These are phyloP conservation scores for Rhizomucor pusillus DNA, from an alignment of 371 early-diverging fungal species.

Conservation along the genomic window DNA sequence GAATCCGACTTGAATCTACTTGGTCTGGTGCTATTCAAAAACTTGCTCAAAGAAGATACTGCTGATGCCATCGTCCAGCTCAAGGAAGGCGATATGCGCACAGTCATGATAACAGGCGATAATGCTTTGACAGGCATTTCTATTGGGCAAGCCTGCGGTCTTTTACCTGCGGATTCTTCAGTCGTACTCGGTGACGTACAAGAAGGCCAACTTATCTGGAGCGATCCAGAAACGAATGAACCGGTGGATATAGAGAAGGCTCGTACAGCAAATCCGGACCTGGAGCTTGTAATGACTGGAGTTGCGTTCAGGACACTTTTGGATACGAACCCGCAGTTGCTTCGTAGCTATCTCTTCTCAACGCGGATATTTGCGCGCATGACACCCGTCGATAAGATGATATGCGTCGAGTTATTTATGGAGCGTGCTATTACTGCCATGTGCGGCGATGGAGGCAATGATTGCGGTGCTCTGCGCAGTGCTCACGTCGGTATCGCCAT, in stretches of 20 bases:
- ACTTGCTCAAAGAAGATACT: slow-evolving; percentile 78
- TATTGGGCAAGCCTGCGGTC: slow-evolving; percentile 54
- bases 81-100: slow-evolving; percentile 70
- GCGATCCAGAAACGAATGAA: slow-evolving; percentile 20
- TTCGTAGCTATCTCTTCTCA: slow-evolving; percentile 41
- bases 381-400: slow-evolving; percentile 70
- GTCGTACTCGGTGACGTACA: slow-evolving; percentile 72
- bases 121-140: slow-evolving; percentile 74
- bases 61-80: slow-evolving; percentile 65
- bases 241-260: slow-evolving; percentile 7
- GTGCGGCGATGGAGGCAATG: slow-evolving; percentile 99
- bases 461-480: slow-evolving; percentile 91
- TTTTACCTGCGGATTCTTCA: slow-evolving; percentile 25
- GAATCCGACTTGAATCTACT: slow-evolving; percentile 60
- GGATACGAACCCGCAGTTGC: slow-evolving; percentile 10
- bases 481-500: slow-evolving; percentile 95
- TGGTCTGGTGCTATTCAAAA: slow-evolving; percentile 80
- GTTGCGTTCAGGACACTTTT: slow-evolving; percentile 56
- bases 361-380: slow-evolving; percentile 75
- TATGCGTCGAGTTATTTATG: slow-evolving; percentile 59
- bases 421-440: slow-evolving; percentile 73
- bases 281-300: slow-evolving; percentile 69
- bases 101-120: slow-evolving; percentile 94
- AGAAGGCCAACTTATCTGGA: slow-evolving; percentile 48
- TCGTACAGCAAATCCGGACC: slow-evolving; percentile 18